Base-by-base conservation (phyloP, 2,329 filamentous ascomycete species). In the Stagonosporopsis chrysanthemi region DNA sequence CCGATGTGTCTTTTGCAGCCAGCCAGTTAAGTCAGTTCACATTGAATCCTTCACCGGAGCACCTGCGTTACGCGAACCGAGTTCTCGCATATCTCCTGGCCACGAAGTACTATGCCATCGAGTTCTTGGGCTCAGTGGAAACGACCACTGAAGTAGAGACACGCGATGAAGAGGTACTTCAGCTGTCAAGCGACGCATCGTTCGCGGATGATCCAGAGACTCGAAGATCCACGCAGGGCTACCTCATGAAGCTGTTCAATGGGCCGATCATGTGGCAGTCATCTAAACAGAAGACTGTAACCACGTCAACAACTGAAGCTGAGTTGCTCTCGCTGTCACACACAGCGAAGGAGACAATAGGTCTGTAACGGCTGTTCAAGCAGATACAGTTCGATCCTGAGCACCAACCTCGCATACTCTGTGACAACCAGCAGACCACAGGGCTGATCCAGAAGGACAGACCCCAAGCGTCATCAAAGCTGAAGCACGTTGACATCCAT, bases 271-370 rank as follows among this genome's bases (percentile, higher is more conserved):
- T 33, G 12, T 33, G 14, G 42, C 8, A 35, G 28, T 29, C 15
- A 19, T 29, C 41, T 31, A 44, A 29, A 15, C n/a, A 44, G 26
- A 29, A 22, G 15, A 44, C 41, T 44, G 22, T 79, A 66, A 33
- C 22, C 22, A 56, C 2, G 56, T 56, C 14, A 41, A 41, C 22
- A 26, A 41, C 39, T 26, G n/a, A 41, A 41, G 39, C 39, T 26
- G n/a, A 41, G 39, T 7, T 26, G 11, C 23, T 41, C 39, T 41
- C 4, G 39, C 39, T 26, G 11, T 41, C n/a, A 41, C n/a, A 41
- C 12, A 41, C n/a, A 26, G 19, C 22, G n/a, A 41, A 24, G 26
- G 39, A 29, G 28, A 29, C 11, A 29, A 29, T 29, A 29, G 28
- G 28, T 29, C 28, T 29, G 11, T 29, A 29, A 6, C 11, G 11